These are phyloP conservation scores for Malassezia cuniculi DNA, from an alignment of 1,284 basidiomycete species.

Conservation along the genomic window DNA sequence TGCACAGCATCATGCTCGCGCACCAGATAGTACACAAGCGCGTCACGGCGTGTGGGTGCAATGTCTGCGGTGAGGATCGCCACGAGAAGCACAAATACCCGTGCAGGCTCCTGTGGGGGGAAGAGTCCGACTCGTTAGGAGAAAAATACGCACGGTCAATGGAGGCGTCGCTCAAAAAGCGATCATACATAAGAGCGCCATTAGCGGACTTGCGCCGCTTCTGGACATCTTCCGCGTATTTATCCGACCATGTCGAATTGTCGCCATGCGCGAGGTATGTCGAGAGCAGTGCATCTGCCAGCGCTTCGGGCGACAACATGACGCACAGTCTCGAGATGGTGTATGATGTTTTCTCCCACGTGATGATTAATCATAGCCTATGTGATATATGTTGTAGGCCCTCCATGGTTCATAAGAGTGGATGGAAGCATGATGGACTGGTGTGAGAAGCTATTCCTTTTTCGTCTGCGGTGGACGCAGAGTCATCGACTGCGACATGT, in stretches of 20 bases:
- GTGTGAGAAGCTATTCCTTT: too few relatives aligned
- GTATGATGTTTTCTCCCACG: neutral
- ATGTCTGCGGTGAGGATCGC: conserved; percentile 3
- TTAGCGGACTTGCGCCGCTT: conserved; percentile 2
- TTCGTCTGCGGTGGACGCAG: too few relatives aligned
- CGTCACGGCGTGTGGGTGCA: neutral
- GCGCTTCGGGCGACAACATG: conserved; percentile 10
- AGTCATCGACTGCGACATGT: conserved; percentile 6
- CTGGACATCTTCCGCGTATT: conserved; percentile 3
- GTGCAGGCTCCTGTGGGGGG: conserved; percentile 3
- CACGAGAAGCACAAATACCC: conserved; percentile 7
- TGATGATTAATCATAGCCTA: neutral
- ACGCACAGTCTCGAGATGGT: conserved; percentile 1
- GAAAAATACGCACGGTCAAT: neutral
- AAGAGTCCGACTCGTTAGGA: conserved; percentile 4
- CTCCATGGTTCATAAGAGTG: too few relatives aligned
- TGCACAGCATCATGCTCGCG: neutral
- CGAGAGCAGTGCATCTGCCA: conserved; percentile 7
- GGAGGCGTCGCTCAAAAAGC: conserved; percentile 5
- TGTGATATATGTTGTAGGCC: too few relatives aligned
- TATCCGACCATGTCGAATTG: neutral
- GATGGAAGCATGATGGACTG: too few relatives aligned
- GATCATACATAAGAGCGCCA: conserved; percentile 5
- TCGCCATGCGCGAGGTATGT: conserved; percentile 2
- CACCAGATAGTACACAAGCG: conserved; percentile 9